Evolutionary conservation across 805 yeast genomes (phyloP).

Genomic region (Yamadazyma insecticola): DNA sequence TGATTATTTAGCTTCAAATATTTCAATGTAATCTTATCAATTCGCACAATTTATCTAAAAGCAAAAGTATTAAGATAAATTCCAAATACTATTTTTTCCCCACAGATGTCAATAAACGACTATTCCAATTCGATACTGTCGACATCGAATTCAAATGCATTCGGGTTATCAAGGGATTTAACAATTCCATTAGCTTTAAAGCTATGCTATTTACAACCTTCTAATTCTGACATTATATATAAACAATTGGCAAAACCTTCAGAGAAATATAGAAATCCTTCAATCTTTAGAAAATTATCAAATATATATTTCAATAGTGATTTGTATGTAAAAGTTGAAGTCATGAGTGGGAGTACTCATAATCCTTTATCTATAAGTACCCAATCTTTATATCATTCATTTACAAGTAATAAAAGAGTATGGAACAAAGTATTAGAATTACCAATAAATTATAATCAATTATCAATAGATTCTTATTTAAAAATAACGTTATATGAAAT

Average conservation of each 20-base stretch:
- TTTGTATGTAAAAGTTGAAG: conserved; percentile 25
- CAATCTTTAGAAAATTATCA: conserved; percentile 29
- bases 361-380: conserved; percentile 23
- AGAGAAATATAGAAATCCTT: conserved; percentile 31
- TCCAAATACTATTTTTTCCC: too few relatives aligned
- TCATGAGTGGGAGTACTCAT: conserved; percentile 28
- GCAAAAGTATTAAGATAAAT: too few relatives aligned
- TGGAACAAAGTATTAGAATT: conserved; percentile 75
- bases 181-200: conserved; percentile 28
- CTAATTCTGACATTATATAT: conserved; percentile 3
- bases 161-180: conserved; percentile 38
- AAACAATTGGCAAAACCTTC: conserved; percentile 19
- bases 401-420: conserved; percentile 33
- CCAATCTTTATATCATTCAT: conserved; percentile 32
- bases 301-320: conserved; percentile 30
- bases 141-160: conserved; percentile 28
- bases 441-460: conserved; percentile 67
- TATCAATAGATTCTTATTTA: conserved; percentile 60
- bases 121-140: too few relatives aligned
- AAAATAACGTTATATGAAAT: conserved; percentile 67
- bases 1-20: too few relatives aligned
- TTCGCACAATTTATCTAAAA: too few relatives aligned
- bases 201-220: conserved; percentile 25
- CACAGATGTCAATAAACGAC: too few relatives aligned
- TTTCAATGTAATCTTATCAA: too few relatives aligned